Base-by-base conservation (phyloP, 2,329 filamentous ascomycete genomes). In the Talaromyces sp. region DNA sequence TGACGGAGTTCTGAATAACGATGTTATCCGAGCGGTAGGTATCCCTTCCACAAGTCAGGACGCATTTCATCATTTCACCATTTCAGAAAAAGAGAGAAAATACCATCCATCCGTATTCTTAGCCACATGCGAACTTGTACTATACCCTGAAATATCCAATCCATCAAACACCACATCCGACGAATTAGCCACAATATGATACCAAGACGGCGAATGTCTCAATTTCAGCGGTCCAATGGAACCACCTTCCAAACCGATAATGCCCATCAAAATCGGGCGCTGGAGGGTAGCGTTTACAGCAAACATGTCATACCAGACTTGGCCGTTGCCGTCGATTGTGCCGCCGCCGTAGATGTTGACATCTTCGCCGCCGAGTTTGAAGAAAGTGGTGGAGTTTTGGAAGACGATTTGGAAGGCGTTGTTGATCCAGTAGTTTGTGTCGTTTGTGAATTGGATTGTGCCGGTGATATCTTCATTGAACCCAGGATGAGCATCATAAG, bases 261-360 rank as follows among this genome's bases (percentile, higher is more conserved):
- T 79, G 5, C 84, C 84, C 61, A 88, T 80, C 3, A 88, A 76
- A 51, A 88, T 82, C 0, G 87, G 88, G 1, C 87, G 82, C 27
- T 88, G 79, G 47, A 86, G 83, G 64, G 86, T 83, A 45, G 83
- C 81, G 66, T 89, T 78, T 34, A 79, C 71, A 1, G 86, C 85
- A 69, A 87, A 89, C 27, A 85, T 76, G 68, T 89, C 85, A 70
- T 89, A 90, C 85, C 88, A 88, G 1, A 82, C 82, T 70, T 89
- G 86, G 0, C 86, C 87, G 65, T 87, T 88, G 17, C 89, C 89
- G 70, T 90, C 83, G 8, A 89, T 75, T 10, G 82, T 86, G 51
- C 86, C 86, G 17, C 85, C 86, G 0, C 89, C 89, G 67, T 89
- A 91, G 54, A 91, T 83, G 65, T 90, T 88, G 11, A 91, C 85